Conservation (phyloP, 2,329 filamentous ascomycete genomes). For the Xylaria hypoxylon region DNA sequence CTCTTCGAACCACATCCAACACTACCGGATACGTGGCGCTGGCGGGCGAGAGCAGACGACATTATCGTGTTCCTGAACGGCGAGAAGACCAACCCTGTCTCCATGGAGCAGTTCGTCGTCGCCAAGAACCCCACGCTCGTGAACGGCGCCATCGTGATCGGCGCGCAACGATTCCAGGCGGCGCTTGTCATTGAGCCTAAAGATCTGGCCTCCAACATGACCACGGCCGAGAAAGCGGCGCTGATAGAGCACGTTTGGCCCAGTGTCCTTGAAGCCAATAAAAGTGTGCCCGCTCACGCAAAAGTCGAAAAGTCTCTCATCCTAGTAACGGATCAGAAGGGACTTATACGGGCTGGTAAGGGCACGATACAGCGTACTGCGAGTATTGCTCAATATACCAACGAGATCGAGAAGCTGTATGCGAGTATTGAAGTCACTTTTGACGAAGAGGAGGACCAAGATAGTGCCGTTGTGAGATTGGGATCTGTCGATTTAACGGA, state of each 20-base stretch:
- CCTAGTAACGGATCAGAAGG: slow-evolving; percentile 33
- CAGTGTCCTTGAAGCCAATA: slow-evolving; percentile 44
- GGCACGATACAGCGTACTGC: slow-evolving; percentile 41
- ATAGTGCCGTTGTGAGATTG: too few species aligned
- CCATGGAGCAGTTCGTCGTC: slow-evolving; percentile 47
- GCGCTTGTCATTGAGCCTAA: slow-evolving; percentile 43
- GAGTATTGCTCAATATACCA: slow-evolving; percentile 39
- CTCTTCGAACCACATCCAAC: slow-evolving; percentile 45
- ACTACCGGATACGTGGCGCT: slow-evolving; percentile 46
- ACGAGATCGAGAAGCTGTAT: slow-evolving; percentile 44
- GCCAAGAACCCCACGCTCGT: slow-evolving; percentile 34
- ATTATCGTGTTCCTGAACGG: slow-evolving; percentile 51
- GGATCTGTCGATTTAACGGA: too few species aligned
- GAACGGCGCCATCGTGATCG: slow-evolving; percentile 40
- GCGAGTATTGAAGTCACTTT: slow-evolving; percentile 6
- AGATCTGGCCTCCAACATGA: background rate
- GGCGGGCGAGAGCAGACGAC: slow-evolving; percentile 48
- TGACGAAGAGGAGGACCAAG: background rate
- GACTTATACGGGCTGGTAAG: slow-evolving; percentile 44
- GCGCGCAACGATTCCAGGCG: slow-evolving; percentile 43
- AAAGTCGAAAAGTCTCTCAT: slow-evolving; percentile 44
- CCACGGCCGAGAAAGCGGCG: slow-evolving; percentile 40
- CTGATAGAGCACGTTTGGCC: slow-evolving; percentile 45
- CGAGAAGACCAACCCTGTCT: slow-evolving; percentile 49
- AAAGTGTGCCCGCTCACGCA: slow-evolving; percentile 39